A percentile compares a stretch with the other conserved stretches of the same genome.
Evolutionary conservation across 495 filamentous ascomycete species (phyloP).

Genomic region (Trichoderma asperelloides): DNA sequence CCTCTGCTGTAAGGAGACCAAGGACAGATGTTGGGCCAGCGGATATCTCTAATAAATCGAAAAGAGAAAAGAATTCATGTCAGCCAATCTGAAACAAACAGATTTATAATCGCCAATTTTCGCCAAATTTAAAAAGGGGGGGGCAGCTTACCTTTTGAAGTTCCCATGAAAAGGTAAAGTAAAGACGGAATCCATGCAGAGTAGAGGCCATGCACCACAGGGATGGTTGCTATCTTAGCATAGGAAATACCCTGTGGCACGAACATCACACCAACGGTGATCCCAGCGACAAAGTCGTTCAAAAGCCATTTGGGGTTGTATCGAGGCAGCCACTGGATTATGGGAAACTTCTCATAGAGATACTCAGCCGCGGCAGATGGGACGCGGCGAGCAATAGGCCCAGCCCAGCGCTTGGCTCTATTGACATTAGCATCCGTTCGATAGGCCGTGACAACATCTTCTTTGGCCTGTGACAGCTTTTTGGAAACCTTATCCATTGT

Average conservation of each 20-base stretch:
- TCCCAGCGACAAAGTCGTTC: constrained; percentile 41
- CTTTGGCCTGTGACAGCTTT: not conserved
- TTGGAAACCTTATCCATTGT: not conserved
- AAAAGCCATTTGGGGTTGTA: constrained; percentile 40
- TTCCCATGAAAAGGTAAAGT: constrained; percentile 45
- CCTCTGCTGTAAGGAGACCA: constrained; percentile 38
- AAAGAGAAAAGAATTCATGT: not conserved
- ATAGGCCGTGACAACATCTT: not conserved
- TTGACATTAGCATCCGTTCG: not conserved
- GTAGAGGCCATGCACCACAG: constrained; percentile 42
- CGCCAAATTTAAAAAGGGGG: not conserved
- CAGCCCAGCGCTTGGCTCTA: constrained; percentile 4
- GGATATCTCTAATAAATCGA: constrained; percentile 29
- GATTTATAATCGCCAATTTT: no score
- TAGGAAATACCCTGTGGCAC: constrained; percentile 44
- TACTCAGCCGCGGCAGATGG: constrained; percentile 35
- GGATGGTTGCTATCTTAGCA: constrained; percentile 44
- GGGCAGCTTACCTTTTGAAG: constrained; percentile 38
- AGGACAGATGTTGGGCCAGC: constrained; percentile 41
- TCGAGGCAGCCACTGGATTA: constrained; percentile 40
- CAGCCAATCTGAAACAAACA: no score
- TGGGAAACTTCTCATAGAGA: constrained; percentile 42
- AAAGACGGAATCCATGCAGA: constrained; percentile 44
- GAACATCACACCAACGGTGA: constrained; percentile 43
- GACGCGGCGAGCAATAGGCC: constrained; percentile 19